These are phyloP conservation scores for Metschnikowia kunwiensis DNA, from an alignment of 805 yeast genomes.

Conservation along the genomic window DNA sequence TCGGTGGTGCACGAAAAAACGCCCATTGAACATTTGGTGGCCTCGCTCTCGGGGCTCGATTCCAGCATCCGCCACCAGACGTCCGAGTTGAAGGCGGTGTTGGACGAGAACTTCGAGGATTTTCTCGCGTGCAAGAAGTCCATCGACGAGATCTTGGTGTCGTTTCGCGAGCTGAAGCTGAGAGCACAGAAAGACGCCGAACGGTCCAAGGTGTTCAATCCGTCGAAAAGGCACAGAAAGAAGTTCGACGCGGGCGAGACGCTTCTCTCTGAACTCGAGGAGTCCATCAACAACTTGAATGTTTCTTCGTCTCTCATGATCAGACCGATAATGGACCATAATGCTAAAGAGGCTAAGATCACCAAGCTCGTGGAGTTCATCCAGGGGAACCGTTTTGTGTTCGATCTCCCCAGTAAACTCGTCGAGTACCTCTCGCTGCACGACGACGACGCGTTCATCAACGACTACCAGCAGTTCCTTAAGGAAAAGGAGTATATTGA, in stretches of 20 bases:
- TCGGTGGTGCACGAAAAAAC: conserved; percentile 37
- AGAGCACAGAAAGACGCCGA: conserved; percentile 35
- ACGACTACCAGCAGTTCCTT: conserved; percentile 31
- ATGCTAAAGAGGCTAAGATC: conserved; percentile 33
- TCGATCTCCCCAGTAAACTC: conserved; percentile 36
- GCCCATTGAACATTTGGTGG: conserved; percentile 32
- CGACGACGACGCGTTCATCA: conserved; percentile 36
- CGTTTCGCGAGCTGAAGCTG: conserved; percentile 35
- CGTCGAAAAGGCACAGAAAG: conserved; percentile 21
- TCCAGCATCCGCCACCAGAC: conserved; percentile 35
- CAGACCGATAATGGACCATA: conserved; percentile 40
- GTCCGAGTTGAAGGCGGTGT: conserved; percentile 32
- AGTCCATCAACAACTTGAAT: conserved; percentile 37
- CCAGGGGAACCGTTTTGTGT: conserved; percentile 29
- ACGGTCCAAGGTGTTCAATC: conserved; percentile 36
- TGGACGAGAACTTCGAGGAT: conserved; percentile 34
- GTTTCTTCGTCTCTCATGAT: conserved; percentile 37
- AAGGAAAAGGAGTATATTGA: conserved; percentile 24
- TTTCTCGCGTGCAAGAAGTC: conserved; percentile 37
- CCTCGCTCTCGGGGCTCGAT: conserved; percentile 31
- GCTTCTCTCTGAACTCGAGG: conserved; percentile 36
- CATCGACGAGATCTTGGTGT: conserved; percentile 37
- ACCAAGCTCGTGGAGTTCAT: conserved; percentile 35
- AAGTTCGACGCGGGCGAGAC: conserved; percentile 21
- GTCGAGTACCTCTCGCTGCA: conserved; percentile 26